A percentile compares a stretch with the other conserved stretches of the same genome.
Conservation (phyloP, 2,329 filamentous ascomycete genomes). For the Botryotinia convoluta region DNA sequence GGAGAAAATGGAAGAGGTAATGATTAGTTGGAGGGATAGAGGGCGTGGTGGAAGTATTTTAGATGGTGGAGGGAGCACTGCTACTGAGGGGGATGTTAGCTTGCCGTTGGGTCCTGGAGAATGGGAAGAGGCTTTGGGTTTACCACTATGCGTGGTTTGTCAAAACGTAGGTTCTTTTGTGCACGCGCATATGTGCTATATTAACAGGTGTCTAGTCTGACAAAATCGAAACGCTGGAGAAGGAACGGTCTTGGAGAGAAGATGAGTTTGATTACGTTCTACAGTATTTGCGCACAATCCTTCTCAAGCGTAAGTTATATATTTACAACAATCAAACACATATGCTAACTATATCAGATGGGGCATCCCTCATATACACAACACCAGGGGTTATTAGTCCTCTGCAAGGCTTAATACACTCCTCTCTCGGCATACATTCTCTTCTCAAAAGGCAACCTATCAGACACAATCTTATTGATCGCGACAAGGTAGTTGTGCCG, state of each 20-base stretch:
- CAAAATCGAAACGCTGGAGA: conserved; percentile 74
- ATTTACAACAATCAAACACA: not conserved
- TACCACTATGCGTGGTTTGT: conserved; percentile 91
- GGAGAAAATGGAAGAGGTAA: conserved; percentile 81
- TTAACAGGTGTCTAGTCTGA: conserved; percentile 28
- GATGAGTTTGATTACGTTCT: conserved; percentile 95
- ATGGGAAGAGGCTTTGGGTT: conserved; percentile 84
- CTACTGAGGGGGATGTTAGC: conserved; percentile 65
- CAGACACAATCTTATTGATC: conserved; percentile 88
- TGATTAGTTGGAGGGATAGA: conserved; percentile 74
- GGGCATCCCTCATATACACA: conserved; percentile 81
- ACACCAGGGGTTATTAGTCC: conserved; percentile 73
- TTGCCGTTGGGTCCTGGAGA: conserved; percentile 83
- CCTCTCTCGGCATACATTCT: conserved; percentile 81
- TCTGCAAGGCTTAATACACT: conserved; percentile 77
- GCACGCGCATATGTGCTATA: not conserved
- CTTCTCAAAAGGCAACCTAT: conserved; percentile 74
- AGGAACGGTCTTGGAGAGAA: conserved; percentile 89
- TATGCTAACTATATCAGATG: conserved; percentile 52
- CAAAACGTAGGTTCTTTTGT: conserved; percentile 66
- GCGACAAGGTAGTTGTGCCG: conserved; percentile 90
- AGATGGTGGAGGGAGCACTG: conserved; percentile 55
- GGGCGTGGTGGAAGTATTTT: conserved; percentile 64
- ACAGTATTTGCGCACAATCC: conserved; percentile 84
- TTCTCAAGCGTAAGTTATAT: conserved; percentile 70